phyloP scores from a whole-genome alignment of 345 rosid species.

The Eucalyptus globulus region DNA sequence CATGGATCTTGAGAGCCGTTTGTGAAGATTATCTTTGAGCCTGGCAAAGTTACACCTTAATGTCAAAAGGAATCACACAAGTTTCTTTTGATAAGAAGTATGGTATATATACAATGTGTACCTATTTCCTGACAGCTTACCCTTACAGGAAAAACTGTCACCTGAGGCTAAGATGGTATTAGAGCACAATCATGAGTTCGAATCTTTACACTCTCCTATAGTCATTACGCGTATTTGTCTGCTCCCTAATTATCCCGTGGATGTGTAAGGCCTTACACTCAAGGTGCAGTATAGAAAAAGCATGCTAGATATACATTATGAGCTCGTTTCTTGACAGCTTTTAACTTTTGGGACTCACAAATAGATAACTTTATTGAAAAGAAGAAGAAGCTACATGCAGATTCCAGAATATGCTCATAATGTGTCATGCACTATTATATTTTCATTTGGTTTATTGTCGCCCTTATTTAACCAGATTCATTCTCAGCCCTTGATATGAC shows the following conservation, averaged over 20 bases:
- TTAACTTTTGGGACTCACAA: background rate
- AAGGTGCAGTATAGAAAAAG: background rate
- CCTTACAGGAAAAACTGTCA: background rate
- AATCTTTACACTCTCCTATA: background rate
- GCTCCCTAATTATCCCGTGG: background rate
- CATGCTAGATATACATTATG: background rate
- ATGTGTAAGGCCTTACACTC: background rate
- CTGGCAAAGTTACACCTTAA: slow-evolving; percentile 14
- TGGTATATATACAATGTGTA: background rate
- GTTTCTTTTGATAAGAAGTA: background rate
- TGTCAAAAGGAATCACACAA: background rate
- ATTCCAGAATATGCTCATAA: background rate
- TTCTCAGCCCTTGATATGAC: background rate
- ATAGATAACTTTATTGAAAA: too few relatives aligned
- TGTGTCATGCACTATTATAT: background rate
- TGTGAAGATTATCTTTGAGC: slow-evolving; percentile 71
- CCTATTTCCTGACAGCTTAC: background rate
- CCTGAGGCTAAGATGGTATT: background rate
- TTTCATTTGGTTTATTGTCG: background rate
- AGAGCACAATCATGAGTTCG: background rate
- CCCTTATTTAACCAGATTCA: background rate
- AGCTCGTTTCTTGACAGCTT: background rate
- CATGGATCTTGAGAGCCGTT: slow-evolving; percentile 96
- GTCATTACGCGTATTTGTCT: background rate
- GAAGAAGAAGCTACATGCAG: background rate